Conservation (phyloP, 2,329 filamentous ascomycete species). For the Colletotrichum kahawae region DNA sequence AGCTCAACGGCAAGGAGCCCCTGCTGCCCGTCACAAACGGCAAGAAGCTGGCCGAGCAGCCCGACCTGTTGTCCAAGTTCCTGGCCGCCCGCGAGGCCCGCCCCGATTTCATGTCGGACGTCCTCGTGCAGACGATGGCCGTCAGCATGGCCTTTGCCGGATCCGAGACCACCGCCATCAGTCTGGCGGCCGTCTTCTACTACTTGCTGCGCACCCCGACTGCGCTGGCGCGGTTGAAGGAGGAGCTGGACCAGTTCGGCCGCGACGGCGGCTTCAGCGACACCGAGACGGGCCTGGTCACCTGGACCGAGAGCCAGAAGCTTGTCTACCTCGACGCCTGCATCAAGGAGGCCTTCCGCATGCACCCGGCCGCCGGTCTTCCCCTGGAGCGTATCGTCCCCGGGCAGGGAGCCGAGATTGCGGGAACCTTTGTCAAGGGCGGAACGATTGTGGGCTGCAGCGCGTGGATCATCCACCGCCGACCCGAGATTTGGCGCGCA, state of each 20-base stretch:
- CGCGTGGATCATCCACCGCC: slow-evolving; percentile 76
- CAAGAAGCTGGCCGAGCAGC: slow-evolving; percentile 43
- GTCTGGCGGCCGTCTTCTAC: slow-evolving; percentile 74
- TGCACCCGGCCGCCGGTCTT: slow-evolving; percentile 76
- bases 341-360: slow-evolving; percentile 78
- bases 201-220: slow-evolving; percentile 69
- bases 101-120: slow-evolving; percentile 74
- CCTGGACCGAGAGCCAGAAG: slow-evolving; percentile 71
- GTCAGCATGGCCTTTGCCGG: slow-evolving; percentile 78
- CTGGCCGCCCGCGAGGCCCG: slow-evolving; percentile 70
- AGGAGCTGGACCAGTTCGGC: slow-evolving; percentile 67
- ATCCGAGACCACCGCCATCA: slow-evolving; percentile 81
- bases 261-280: slow-evolving; percentile 55
- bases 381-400: slow-evolving; percentile 78
- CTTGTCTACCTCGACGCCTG: slow-evolving; percentile 79
- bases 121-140: slow-evolving; percentile 72
- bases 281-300: slow-evolving; percentile 64
- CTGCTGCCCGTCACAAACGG: slow-evolving; percentile 41
- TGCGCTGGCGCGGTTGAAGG: slow-evolving; percentile 58
- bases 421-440: slow-evolving; percentile 65
- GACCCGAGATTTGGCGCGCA: slow-evolving; percentile 69
- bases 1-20: slow-evolving; percentile 39
- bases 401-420: slow-evolving; percentile 65
- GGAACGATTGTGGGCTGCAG: slow-evolving; percentile 79
- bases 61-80: slow-evolving; percentile 75